Conservation (phyloP, 2,329 filamentous ascomycete genomes). For the Hymenoscyphus albidus region DNA sequence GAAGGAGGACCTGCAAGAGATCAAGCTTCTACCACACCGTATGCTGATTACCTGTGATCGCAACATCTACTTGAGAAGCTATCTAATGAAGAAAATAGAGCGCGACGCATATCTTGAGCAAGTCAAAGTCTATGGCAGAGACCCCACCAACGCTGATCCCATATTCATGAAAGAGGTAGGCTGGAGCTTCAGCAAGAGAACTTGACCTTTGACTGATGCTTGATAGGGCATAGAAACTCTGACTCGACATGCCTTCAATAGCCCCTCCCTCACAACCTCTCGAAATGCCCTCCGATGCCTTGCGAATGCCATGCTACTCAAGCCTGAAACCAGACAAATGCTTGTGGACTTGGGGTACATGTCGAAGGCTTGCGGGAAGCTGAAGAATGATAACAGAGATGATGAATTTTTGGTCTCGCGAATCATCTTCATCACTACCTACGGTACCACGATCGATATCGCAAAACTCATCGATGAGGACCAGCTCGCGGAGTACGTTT, state of each 20-base stretch:
- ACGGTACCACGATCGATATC: conserved; percentile 67
- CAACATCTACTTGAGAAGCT: background rate
- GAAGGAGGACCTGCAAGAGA: conserved; percentile 56
- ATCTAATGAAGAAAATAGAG: conserved; percentile 44
- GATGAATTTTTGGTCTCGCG: conserved; percentile 84
- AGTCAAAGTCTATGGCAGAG: conserved; percentile 75
- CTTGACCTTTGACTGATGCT: background rate
- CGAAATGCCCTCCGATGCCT: conserved; percentile 77
- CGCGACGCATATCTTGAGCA: conserved; percentile 59
- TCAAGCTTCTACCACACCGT: conserved; percentile 58
- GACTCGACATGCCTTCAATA: conserved; percentile 68
- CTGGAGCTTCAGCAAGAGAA: background rate
- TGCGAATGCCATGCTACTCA: conserved; percentile 77
- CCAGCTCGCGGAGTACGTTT: conserved; percentile 63
- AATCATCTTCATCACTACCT: conserved; percentile 76
- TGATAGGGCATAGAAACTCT: conserved; percentile 70
- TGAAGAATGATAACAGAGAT: conserved; percentile 71
- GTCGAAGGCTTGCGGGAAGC: conserved; percentile 62
- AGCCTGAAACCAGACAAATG: conserved; percentile 62
- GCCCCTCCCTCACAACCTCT: conserved; percentile 57
- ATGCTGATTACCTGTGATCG: conserved; percentile 31
- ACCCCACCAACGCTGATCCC: conserved; percentile 66
- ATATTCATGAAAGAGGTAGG: conserved; percentile 78
- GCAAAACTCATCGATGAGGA: conserved; percentile 61
- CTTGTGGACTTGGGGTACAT: conserved; percentile 69